Conservation (phyloP, 306 rosid species). For the Fragaria nilgerrensis region DNA sequence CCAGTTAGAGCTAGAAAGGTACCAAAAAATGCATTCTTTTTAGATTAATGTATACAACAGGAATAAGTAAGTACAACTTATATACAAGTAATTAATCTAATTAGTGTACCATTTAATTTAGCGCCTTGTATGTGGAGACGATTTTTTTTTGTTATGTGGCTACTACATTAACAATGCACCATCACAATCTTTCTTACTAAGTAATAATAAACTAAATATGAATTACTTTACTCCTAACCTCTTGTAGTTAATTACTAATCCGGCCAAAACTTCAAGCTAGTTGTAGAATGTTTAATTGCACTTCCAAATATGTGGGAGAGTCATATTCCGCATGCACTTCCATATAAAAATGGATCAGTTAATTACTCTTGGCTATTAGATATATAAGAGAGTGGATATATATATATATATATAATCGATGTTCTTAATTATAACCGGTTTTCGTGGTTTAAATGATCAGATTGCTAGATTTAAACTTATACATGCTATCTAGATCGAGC, state of each 20-base stretch:
- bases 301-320: conserved; percentile 76
- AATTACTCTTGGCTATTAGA: background rate
- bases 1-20: conserved; percentile 21
- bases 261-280: conserved; percentile 38
- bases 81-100: conserved; percentile 36
- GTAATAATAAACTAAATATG: background rate
- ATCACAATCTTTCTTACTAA: background rate
- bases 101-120: conserved; percentile 30
- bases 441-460: too few species aligned
- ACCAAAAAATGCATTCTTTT: background rate
- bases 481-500: too few species aligned
- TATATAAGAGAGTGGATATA: background rate
- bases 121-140: conserved; percentile 29
- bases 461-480: too few species aligned
- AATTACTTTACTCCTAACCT: conserved; percentile 35
- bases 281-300: conserved; percentile 48
- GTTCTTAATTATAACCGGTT: background rate
- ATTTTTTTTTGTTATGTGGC: conserved; percentile 26
- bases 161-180: conserved; percentile 12
- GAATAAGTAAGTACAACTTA: background rate
- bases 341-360: conserved; percentile 5
- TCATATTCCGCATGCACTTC: conserved; percentile 26
- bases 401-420: background rate
- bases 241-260: conserved; percentile 39
- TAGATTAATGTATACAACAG: background rate